A percentile compares a stretch with the other conserved stretches of the same genome.
phyloP scores from a whole-genome alignment of 129 eudicot genomes.

The Daucus carota region DH1_v3.0 NC_030384.2:30578001-30578500 shows the following conservation, averaged over 20 bases:
- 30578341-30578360: neutral
- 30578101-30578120: too few relatives aligned
- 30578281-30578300: neutral
- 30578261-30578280: neutral
- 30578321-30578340: neutral
- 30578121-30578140: too few relatives aligned
- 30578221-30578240: neutral
- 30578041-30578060: too few relatives aligned
- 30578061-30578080: too few relatives aligned
- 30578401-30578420: conserved; percentile 4
- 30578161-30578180: neutral
- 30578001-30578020: too few relatives aligned
- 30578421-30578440: neutral
- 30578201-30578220: neutral
- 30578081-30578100: too few relatives aligned
- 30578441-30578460: neutral
- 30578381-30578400: conserved; percentile 5
- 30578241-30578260: neutral
- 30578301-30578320: neutral
- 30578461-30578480: neutral
- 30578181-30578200: neutral
- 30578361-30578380: neutral
- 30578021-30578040: too few relatives aligned
- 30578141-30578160: neutral
- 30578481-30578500: neutral